These are phyloP conservation scores for Wallemia hederae DNA, from an alignment of 1,284 basidiomycete species.

Conservation along the genomic window DNA sequence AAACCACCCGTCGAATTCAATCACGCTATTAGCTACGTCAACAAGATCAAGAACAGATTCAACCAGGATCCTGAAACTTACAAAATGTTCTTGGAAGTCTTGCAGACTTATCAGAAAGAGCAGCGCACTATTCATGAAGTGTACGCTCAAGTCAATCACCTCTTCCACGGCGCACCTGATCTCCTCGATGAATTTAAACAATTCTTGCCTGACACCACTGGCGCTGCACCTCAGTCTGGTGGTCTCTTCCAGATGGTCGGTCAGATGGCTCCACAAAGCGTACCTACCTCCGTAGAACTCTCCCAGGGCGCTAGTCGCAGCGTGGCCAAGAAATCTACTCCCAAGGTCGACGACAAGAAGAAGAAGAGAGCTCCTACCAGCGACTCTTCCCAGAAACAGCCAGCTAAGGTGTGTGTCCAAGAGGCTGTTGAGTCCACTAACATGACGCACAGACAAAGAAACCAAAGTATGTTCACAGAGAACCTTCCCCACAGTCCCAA, in stretches of 20 bases:
- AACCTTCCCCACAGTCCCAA: background rate
- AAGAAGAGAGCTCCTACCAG: background rate
- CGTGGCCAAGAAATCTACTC: background rate
- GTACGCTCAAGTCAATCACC: slow-evolving; percentile 63
- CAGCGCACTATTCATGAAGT: slow-evolving; percentile 67
- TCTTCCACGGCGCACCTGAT: slow-evolving; percentile 81
- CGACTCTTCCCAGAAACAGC: background rate
- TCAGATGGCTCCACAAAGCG: slow-evolving; percentile 13
- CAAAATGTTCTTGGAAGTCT: slow-evolving; percentile 90
- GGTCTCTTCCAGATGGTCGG: slow-evolving; percentile 18
- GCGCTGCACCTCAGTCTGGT: slow-evolving; percentile 10
- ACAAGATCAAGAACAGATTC: slow-evolving; percentile 92
- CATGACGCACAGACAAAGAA: background rate
- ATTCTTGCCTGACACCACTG: slow-evolving; percentile 50
- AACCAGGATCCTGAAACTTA: slow-evolving; percentile 78
- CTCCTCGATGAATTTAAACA: slow-evolving; percentile 84
- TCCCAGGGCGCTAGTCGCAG: background rate
- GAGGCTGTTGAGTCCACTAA: too few relatives aligned
- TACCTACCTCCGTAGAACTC: background rate
- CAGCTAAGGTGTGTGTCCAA: background rate
- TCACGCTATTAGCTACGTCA: slow-evolving; percentile 90
- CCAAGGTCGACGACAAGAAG: background rate
- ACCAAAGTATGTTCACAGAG: background rate
- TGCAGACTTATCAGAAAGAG: slow-evolving; percentile 93
- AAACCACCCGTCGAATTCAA: slow-evolving; percentile 50